Conservation (phyloP, 139 green algal genomes). For the Edaphochlamys debaryana region DNA sequence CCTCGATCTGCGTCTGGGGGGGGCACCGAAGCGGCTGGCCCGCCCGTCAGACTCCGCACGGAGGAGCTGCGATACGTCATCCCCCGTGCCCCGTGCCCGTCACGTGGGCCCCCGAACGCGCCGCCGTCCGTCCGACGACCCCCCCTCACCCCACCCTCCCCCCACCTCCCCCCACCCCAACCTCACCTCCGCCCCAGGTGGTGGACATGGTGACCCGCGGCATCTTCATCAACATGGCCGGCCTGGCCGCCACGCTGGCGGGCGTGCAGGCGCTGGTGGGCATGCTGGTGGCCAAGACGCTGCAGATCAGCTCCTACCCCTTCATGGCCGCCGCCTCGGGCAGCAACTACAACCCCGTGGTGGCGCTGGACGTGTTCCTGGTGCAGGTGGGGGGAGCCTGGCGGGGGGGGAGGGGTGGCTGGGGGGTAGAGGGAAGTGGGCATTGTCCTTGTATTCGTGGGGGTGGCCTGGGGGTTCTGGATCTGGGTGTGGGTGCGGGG, state of each 20-base stretch:
- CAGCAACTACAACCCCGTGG: slow-evolving; percentile 90
- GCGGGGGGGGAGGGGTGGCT: no score
- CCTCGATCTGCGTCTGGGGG: no score
- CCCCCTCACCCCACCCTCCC: no score
- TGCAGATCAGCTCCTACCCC: slow-evolving; percentile 61
- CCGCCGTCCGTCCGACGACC: no score
- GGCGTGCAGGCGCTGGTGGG: slow-evolving; percentile 73
- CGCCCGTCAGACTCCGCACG: no score
- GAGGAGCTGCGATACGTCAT: no score
- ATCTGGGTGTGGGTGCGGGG: background rate
- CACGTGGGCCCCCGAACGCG: no score
- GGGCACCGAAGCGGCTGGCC: no score
- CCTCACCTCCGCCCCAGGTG: slow-evolving; percentile 51
- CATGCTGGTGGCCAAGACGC: slow-evolving; percentile 97
- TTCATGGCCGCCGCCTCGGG: slow-evolving; percentile 31
- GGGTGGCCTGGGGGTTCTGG: background rate
- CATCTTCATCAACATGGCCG: slow-evolving; percentile 84
- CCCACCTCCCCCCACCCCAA: background rate
- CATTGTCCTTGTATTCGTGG: background rate
- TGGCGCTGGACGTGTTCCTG: slow-evolving; percentile 98
- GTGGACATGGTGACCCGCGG: slow-evolving; percentile 77
- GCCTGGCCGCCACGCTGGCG: slow-evolving; percentile 74
- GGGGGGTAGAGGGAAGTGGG: background rate
- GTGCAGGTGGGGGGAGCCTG: slow-evolving; percentile 87
- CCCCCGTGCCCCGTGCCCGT: no score